Percentiles rank a stretch among this genome's conserved stretches.
These are phyloP conservation scores for Ustilago vetiveriae DNA, from an alignment of 1,284 basidiomycete genomes.

Conservation along the genomic window DNA sequence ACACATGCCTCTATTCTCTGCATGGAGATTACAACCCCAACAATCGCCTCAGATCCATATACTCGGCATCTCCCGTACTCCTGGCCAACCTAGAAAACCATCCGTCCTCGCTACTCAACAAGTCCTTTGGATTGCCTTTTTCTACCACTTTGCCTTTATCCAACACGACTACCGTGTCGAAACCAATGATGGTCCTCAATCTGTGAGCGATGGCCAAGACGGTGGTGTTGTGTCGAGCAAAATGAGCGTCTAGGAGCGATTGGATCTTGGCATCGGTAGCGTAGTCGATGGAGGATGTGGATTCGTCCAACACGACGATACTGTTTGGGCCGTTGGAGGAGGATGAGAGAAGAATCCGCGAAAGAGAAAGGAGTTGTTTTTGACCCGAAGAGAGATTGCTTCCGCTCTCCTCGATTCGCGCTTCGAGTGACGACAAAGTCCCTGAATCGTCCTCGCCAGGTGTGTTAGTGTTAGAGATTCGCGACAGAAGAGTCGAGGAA, in stretches of 20 bases:
- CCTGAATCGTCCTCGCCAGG: conserved; percentile 45
- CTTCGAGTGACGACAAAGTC: conserved; percentile 57
- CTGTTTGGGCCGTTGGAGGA: conserved; percentile 27
- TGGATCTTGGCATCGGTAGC: conserved; percentile 85
- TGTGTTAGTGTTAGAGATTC: neutral
- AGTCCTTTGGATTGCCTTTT: conserved; percentile 75
- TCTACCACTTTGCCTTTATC: conserved; percentile 78
- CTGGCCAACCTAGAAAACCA: conserved; percentile 74
- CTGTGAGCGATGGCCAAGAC: conserved; percentile 79
- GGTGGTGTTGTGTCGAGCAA: conserved; percentile 74
- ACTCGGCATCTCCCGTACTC: conserved; percentile 33
- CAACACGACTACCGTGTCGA: conserved; percentile 82
- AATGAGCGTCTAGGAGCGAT: conserved; percentile 81
- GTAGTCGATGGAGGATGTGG: conserved; percentile 78
- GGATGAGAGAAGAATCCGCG: conserved; percentile 63
- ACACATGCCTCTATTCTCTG: too few species aligned
- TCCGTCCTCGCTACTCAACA: conserved; percentile 72
- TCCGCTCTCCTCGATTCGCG: conserved; percentile 63
- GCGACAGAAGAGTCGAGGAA: conserved; percentile 9
- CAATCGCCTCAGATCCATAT: conserved; percentile 8
- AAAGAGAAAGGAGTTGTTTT: conserved; percentile 66
- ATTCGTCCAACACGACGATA: conserved; percentile 71
- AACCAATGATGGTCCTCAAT: conserved; percentile 80
- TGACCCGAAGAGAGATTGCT: conserved; percentile 65
- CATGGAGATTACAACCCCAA: too few species aligned